Conservation (phyloP, 495 filamentous ascomycete species). For the Hypomontagnella submonticulosa region DNA sequence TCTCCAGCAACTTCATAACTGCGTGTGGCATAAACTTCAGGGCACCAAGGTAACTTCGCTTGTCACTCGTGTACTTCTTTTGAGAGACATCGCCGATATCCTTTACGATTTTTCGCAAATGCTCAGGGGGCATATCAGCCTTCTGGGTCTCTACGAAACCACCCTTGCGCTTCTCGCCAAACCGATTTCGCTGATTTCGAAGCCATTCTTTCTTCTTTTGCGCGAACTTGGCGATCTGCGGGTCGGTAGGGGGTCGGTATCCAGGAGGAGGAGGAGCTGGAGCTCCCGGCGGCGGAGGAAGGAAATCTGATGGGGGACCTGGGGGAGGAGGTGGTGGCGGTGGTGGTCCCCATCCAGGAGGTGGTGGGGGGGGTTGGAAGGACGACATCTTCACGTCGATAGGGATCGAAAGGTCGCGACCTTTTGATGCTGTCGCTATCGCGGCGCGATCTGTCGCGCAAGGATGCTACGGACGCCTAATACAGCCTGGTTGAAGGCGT, state of each 20-base stretch:
- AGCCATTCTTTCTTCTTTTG: conserved; percentile 99
- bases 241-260: conserved; percentile 84
- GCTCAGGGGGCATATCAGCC: conserved; percentile 98
- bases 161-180: conserved; percentile 95
- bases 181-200: conserved; percentile 89
- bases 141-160: conserved; percentile 98
- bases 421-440: conserved; percentile 44
- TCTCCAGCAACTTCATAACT: conserved; percentile 98
- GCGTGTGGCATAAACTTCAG: conserved; percentile 99
- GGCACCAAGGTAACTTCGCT: conserved; percentile 96
- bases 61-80: conserved; percentile 99
- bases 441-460: conserved; percentile 50
- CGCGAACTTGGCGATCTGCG: conserved; percentile 91
- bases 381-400: conserved; percentile 73
- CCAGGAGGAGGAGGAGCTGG: conserved; percentile 89
- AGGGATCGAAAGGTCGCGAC: conserved; percentile 37
- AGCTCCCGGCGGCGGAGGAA: conserved; percentile 71
- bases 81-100: conserved; percentile 99
- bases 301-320: conserved; percentile 74
- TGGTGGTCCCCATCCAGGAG: conserved; percentile 65
- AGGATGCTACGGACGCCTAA: conserved; percentile 32
- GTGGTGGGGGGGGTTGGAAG: conserved; percentile 69
- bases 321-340: conserved; percentile 81
- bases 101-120: conserved; percentile 96
- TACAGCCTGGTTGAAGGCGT: conserved; percentile 23